Evolutionary conservation across 148 eudicot genomes (phyloP), one percentile per base, ranked within the genome.

Genomic region (Cornus kousa): DNA sequence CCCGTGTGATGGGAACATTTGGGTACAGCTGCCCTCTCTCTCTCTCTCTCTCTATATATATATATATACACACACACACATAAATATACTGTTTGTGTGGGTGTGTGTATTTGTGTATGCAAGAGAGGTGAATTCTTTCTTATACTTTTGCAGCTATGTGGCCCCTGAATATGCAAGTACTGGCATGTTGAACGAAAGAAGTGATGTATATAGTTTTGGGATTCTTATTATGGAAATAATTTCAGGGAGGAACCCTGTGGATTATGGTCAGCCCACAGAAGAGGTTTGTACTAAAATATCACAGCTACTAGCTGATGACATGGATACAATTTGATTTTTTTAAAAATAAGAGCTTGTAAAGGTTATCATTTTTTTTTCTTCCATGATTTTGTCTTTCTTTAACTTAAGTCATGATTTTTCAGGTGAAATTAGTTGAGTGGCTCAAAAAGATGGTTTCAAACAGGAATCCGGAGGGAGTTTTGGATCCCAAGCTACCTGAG

Each of bases 121-220:
- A 48, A 23, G 20, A 40, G 66, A 69, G 60, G 33, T 68, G 71
- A 55, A 4, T 17, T 62, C 9, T 23, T 67, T 40, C 35, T 24
- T 70, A 22, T 60, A 4, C 19, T 79, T 79, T 78, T 77, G 85
- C 78, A 92, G 92, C 48, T 92, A 92, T 78, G 92, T 88, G 35
- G 97, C 96, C 19, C 97, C 97, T 14, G 97, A 90, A 81, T 92
- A 92, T 85, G 97, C 97, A 31, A 90, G 92, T 76, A 87, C 97
- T 0, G 97, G 97, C 8, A 90, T 90, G 97, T 80, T 92, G 87
- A 92, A 85, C 78, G 97, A 90, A 80, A 87, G 87, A 75, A 92
- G 91, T 77, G 97, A 92, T 78, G 91, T 92, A 33, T 92, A 92
- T 75, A 87, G 97, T 86, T 92, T 90, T 62, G 93, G 97, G 19